Evolutionary conservation across 176 grass and related monocot species (phyloP).

Genomic region (Lolium rigidum): DNA sequence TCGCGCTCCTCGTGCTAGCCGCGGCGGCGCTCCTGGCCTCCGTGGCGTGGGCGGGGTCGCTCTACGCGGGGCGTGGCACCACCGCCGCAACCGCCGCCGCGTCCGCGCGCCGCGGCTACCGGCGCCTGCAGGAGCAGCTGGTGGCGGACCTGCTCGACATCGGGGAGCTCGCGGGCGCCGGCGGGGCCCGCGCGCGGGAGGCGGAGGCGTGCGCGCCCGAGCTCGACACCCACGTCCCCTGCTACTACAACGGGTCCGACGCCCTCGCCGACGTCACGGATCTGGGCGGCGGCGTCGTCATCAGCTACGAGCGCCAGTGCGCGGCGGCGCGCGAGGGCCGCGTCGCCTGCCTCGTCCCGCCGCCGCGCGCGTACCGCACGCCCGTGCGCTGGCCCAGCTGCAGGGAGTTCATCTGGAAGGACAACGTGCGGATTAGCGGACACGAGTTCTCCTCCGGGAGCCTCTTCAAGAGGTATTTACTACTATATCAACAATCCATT

Average conservation of each 20-base stretch:
- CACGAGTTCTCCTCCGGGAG: conserved; percentile 98
- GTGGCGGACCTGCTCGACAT: conserved; percentile 84
- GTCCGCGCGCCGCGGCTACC: conserved; percentile 61
- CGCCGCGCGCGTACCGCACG: conserved; percentile 77
- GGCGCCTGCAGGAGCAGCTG: conserved; percentile 88
- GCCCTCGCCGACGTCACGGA: conserved; percentile 75
- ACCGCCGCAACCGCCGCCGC: conserved; percentile 40
- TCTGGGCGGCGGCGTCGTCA: conserved; percentile 52
- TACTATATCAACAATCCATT: neutral
- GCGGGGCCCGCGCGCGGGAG: conserved; percentile 71
- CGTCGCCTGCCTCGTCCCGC: conserved; percentile 70
- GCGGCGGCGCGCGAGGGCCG: conserved; percentile 45
- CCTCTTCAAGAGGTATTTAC: conserved; percentile 83
- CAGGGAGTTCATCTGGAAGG: conserved; percentile 97
- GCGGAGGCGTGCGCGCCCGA: conserved; percentile 66
- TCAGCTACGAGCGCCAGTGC: conserved; percentile 80
- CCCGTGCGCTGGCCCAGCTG: conserved; percentile 92
- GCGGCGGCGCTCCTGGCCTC: conserved; percentile 58
- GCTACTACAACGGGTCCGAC: conserved; percentile 93
- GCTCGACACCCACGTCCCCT: conserved; percentile 83
- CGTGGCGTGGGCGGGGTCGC: conserved; percentile 75
- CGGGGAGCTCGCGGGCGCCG: conserved; percentile 65
- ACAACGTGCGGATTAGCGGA: conserved; percentile 93
- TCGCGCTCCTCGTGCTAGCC: conserved; percentile 43
- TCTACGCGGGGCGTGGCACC: conserved; percentile 50